Evolutionary conservation across 257 asterid genomes (phyloP).

Genomic region (Oldenlandia corymbosa): DNA sequence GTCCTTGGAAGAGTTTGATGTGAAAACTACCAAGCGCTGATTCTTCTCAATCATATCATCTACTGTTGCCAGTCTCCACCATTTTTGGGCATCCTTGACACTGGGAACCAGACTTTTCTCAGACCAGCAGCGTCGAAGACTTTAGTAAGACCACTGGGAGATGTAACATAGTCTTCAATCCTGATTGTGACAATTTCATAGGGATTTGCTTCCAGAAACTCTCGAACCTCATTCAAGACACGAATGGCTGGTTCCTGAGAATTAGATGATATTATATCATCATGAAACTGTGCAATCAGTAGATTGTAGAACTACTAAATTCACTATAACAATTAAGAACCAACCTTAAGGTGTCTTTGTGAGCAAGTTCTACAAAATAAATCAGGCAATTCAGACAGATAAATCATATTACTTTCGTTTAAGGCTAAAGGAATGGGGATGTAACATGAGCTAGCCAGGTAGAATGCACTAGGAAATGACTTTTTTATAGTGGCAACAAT

Average conservation of each 20-base stretch:
- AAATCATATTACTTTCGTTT: too few species aligned
- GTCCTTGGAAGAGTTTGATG: constrained; percentile 75
- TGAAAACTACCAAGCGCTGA: constrained; percentile 87
- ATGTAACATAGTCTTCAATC: constrained; percentile 80
- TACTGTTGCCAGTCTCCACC: constrained; percentile 88
- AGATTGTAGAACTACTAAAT: not conserved
- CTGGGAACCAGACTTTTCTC: constrained; percentile 74
- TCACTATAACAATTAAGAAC: not conserved
- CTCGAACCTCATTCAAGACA: constrained; percentile 69
- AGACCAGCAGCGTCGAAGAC: constrained; percentile 70
- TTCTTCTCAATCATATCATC: constrained; percentile 69
- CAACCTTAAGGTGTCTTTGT: not conserved
- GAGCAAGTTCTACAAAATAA: too few species aligned
- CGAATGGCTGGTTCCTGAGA: constrained; percentile 70
- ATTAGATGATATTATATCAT: constrained; percentile 8
- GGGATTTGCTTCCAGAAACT: constrained; percentile 78
- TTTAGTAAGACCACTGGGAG: constrained; percentile 64
- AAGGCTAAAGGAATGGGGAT: too few species aligned
- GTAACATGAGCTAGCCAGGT: too few species aligned
- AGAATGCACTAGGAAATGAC: too few species aligned
- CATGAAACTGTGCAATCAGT: not conserved
- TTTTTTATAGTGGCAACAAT: too few species aligned
- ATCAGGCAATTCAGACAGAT: too few species aligned
- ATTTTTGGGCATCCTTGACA: constrained; percentile 68
- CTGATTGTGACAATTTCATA: constrained; percentile 77